Evolutionary conservation across 805 yeast species (phyloP), one percentile per base, ranked within the genome.

Genomic region (Ogataea pilisensis): DNA sequence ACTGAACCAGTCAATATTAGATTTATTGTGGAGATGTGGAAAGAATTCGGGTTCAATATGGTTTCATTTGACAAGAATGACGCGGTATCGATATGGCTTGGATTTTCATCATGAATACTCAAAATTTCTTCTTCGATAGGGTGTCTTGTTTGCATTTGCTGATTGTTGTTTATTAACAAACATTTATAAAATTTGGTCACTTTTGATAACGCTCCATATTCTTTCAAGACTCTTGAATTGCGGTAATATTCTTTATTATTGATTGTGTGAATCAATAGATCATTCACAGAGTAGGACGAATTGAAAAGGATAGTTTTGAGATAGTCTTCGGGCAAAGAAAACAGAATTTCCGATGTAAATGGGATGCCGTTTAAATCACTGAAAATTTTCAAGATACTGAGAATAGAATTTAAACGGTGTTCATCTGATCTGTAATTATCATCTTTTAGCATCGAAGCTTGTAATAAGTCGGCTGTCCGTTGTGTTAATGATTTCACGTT

Each of bases 391-490:
- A 62, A 46, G 8, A 61, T 57, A 40, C 63, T 57, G 30, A 62
- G 44, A 24, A 57, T 55, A 1, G 51, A 74, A 58, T 60, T 76
- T 54, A 64, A 63, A 8, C 53, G 63, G 43, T 27, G 62, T 48
- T 46, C 65, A 33, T 53, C 54, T 9, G 50, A 28, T 34, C 44
- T 34, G 31, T 25, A 16, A 31, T 50, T 42, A 25, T 48, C 51
- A 35, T 51, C 47, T 17, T 41, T 64, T 1, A 49, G 25, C 64
- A 60, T 60, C 9, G 88, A 80, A 1, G 85, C 86, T 51, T 79
- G 85, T 39, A 82, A 68, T 38, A 82, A 62, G 57, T 82, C 85
- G 0, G 86, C 78, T 0, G 87, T 80, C 57, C 90, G 67, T 41
- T 83, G 82, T 1, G 84, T 75, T 36, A 82, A 65, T 31, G 76